A percentile compares a stretch with the other conserved stretches of the same genome.
Evolutionary conservation across 78 protist species (phyloP).

Genomic region (Emiliania huxleyi): DNA sequence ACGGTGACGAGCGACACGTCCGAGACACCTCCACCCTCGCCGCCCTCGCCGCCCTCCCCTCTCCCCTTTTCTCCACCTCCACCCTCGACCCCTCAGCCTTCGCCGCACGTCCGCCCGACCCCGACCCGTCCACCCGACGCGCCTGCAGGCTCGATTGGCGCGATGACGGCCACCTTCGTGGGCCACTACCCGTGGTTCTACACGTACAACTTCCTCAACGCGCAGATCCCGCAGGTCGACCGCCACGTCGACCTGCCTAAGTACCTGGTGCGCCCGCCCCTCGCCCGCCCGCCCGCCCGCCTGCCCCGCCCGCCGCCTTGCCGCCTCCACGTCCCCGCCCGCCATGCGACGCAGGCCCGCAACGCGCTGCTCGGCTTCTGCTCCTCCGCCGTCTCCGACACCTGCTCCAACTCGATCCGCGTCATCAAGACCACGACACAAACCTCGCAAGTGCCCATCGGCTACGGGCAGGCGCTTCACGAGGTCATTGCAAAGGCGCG

Average conservation of each 20-base stretch:
- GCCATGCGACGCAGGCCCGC: too few relatives aligned
- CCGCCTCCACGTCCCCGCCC: too few relatives aligned
- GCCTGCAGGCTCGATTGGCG: conserved; percentile 69
- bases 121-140: too few relatives aligned
- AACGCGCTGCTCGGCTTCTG: conserved; percentile 46
- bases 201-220: conserved; percentile 67
- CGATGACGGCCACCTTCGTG: conserved; percentile 51
- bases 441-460: neutral
- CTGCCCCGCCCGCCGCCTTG: too few relatives aligned
- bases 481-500: neutral
- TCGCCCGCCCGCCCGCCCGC: too few relatives aligned
- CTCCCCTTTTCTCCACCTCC: too few relatives aligned
- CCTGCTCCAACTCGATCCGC: conserved; percentile 73
- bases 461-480: neutral
- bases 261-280: neutral
- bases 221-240: conserved; percentile 40
- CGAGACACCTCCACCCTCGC: too few relatives aligned
- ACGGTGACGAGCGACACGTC: too few relatives aligned
- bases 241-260: neutral
- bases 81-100: too few relatives aligned
- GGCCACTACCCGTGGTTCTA: conserved; percentile 83
- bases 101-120: too few relatives aligned
- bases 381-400: conserved; percentile 75
- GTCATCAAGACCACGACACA: conserved; percentile 61
- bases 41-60: too few relatives aligned